Evolutionary conservation across 192 early-diverging fungal genomes (phyloP), one percentile per base, ranked within the genome.

Genomic region (Backusella circina): DNA sequence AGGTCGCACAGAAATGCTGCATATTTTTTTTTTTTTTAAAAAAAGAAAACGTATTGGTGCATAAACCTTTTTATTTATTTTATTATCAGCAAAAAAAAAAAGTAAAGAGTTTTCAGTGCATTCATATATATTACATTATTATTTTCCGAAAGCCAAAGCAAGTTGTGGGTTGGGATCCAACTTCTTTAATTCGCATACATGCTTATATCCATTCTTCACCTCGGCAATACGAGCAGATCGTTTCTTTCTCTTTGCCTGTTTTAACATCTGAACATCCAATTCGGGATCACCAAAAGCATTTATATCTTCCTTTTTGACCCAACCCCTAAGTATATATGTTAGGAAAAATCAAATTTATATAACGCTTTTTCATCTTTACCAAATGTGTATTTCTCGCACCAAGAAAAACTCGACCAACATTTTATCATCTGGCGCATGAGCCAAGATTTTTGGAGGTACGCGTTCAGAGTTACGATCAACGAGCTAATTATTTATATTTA

Each of bases 201-300:
- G 54, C 8, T 35, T 41, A 61, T 81, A 81, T 15, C 76, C 80
- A 28, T 74, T 30, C 5, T 33, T 37, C 2, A 81, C 80, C 54
- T 81, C 80, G 1, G 26, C n/a, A 1, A 77, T 51, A 33, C 79
- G 73, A 8, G 67, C 61, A 32, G n/a, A 30, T 39, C 72, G 72
- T 67, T 72, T 72, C 18, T 32, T 72, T 67, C 38, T 65, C 61
- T 80, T 75, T 28, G 74, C 79, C 8, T 50, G 21, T 5, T 39
- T n/a, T n/a, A 79, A 10, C 57, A 75, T 79, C 16, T 44, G 66
- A 23, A 33, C 57, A 47, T 79, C 78, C 26, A 33, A 23, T 35
- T 79, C 73, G 3, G 38, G 26, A 44, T 79, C 73, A 15, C 78
- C 78, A 5, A 79, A 71, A 7, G 73, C 44, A 26, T 44, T 23